Base-by-base conservation (phyloP, 345 rosid genomes). In the Sonneratia alba region DNA sequence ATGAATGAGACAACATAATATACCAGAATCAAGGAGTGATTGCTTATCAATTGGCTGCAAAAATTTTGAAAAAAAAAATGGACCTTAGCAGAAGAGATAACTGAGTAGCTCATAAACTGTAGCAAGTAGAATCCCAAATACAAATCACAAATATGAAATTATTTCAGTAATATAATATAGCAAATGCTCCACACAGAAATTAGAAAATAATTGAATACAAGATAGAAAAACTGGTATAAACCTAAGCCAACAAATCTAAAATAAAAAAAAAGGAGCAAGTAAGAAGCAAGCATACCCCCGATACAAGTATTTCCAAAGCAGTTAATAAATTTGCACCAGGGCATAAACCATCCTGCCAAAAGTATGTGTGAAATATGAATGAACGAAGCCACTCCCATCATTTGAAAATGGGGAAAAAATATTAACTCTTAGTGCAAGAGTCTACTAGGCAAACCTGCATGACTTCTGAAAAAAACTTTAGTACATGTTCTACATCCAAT, bases 11-110 rank as follows among this genome's bases (percentile, higher is more conserved):
- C 99, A 96, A 78, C 97, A 90, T 36, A 92, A 86, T 82, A 96
- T 92, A 82, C 98, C 99, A 85, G 99, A 96, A 85, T 96, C 99
- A 73, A 96, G 89, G 59, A 96, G 90, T 69, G 99, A 92, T 70
- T 96, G 99, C 80, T 92, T 89, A 81, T 96, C 99, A 73, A 88
- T 83, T 48, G 96, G 91, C 99, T 96, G 96, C 81, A 83, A 78
- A 77, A 18, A 72, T 81, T 47, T n/a, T 55, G 32, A 74, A 40
- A 65, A 11, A 21, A 1, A 71, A 51, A 75, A 55, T 77, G 51
- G 32, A 72, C 36, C 66, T 27, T 9, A 62, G n/a, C 6, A 71
- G 49, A 72, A 67, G 49, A 55, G 22, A 22, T 18, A 1, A 3
- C 13, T 40, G 12, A 16, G 24, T 19, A 67, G 18, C 48, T 37